Conservation (phyloP, 2,329 filamentous ascomycete genomes). For the Graphium sp. region DNA sequence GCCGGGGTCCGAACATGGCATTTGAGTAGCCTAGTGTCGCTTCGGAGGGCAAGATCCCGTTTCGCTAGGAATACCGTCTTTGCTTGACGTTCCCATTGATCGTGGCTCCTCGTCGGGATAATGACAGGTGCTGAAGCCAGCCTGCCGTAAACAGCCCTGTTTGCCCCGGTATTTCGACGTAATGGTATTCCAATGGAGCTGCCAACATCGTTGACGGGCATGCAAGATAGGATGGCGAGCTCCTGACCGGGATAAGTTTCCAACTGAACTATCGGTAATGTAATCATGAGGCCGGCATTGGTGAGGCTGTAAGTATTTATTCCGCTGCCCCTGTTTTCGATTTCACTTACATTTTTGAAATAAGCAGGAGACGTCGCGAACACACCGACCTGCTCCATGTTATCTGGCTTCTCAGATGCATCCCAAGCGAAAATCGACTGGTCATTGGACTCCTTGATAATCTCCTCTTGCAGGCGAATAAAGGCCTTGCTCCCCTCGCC, state of each 20-base stretch:
- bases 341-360: background rate
- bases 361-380: conserved; percentile 1
- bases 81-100: background rate
- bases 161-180: background rate
- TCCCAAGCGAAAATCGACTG: conserved; percentile 10
- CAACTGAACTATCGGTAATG: conserved; percentile 1
- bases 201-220: background rate
- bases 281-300: conserved; percentile 3
- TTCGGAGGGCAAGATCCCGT: background rate
- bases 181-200: conserved; percentile 1
- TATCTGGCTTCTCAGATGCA: conserved; percentile 17
- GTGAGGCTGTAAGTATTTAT: background rate
- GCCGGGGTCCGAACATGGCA: background rate
- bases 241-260: background rate
- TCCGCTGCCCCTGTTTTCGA: too few species aligned
- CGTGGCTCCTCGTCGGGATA: background rate
- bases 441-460: conserved; percentile 8
- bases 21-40: background rate
- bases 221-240: conserved; percentile 1
- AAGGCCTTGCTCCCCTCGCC: conserved; percentile 7
- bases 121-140: background rate
- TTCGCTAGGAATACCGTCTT: conserved; percentile 1
- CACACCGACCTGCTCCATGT: background rate
- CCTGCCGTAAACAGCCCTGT: background rate
- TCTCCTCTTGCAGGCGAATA: conserved; percentile 9